Percentiles rank a stretch among this genome's conserved stretches.
phyloP scores from a whole-genome alignment of 805 yeast species.

The Suhomyces faveliae region DNA sequence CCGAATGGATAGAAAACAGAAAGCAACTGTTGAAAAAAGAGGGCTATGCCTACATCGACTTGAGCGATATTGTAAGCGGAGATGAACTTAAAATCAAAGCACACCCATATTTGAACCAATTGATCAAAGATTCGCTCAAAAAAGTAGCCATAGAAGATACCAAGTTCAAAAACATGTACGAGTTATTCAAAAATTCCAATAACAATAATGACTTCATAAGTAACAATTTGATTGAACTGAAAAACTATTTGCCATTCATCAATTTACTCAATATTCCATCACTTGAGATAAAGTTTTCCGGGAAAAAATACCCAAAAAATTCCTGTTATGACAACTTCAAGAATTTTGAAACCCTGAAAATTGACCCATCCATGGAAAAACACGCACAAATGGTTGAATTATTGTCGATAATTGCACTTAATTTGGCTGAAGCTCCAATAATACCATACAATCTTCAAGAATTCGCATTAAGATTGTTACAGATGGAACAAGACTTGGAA shows the following conservation, averaged over 20 bases:
- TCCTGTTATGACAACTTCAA: conserved; percentile 68
- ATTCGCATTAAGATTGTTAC: conserved; percentile 44
- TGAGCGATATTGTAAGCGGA: conserved; percentile 62
- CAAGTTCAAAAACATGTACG: conserved; percentile 22
- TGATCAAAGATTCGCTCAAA: conserved; percentile 44
- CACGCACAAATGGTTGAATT: conserved; percentile 58
- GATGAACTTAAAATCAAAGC: conserved; percentile 54
- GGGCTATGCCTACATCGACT: conserved; percentile 70
- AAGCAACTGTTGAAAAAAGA: conserved; percentile 54
- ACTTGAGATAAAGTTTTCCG: conserved; percentile 54
- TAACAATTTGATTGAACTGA: conserved; percentile 42
- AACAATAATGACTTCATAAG: conserved; percentile 23
- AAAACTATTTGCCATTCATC: conserved; percentile 70
- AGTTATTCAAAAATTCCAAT: conserved; percentile 24
- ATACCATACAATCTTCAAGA: conserved; percentile 62
- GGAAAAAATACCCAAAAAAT: conserved; percentile 44
- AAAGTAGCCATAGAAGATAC: conserved; percentile 17
- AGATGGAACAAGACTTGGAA: conserved; percentile 48
- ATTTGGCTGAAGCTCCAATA: conserved; percentile 71
- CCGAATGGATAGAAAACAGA: conserved; percentile 67
- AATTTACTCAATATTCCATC: conserved; percentile 67
- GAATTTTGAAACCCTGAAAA: conserved; percentile 42
- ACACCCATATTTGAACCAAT: conserved; percentile 60
- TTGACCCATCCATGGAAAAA: conserved; percentile 56
- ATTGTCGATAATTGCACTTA: conserved; percentile 51